These are phyloP conservation scores for Aspergillus ostianus DNA, from an alignment of 495 filamentous ascomycete genomes.

Conservation along the genomic window DNA sequence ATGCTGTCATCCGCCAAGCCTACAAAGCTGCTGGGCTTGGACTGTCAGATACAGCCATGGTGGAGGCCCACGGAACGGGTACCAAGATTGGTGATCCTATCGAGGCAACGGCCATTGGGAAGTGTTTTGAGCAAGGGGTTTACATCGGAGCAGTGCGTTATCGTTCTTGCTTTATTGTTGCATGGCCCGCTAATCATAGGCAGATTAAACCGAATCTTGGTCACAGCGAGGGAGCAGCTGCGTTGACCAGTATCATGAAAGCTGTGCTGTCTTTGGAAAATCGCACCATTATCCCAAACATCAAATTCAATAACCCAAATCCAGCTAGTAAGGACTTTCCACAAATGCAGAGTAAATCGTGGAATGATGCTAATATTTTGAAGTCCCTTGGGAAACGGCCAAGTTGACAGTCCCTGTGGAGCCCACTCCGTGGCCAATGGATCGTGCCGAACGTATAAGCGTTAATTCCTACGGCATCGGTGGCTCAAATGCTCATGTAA, in stretches of 20 bases:
- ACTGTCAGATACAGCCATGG: slow-evolving; percentile 18
- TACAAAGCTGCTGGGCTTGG: slow-evolving; percentile 27
- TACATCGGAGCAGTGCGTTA: slow-evolving; percentile 17
- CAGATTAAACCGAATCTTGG: slow-evolving; percentile 51
- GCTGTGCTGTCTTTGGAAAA: slow-evolving; percentile 52
- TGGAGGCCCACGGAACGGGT: slow-evolving; percentile 44
- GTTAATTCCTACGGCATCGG: background rate
- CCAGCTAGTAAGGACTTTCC: background rate
- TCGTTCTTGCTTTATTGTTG: background rate
- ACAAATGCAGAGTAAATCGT: background rate
- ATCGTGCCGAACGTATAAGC: background rate
- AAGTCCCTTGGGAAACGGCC: background rate
- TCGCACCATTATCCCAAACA: slow-evolving; percentile 48
- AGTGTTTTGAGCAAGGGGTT: slow-evolving; percentile 33
- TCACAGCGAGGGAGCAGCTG: slow-evolving; percentile 52
- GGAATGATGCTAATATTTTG: background rate
- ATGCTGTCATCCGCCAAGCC: slow-evolving; percentile 22
- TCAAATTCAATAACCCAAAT: slow-evolving; percentile 11
- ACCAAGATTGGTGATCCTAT: slow-evolving; percentile 37
- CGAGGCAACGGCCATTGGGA: slow-evolving; percentile 42
- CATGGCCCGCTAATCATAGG: background rate
- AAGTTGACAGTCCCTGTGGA: background rate
- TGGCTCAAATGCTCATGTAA: background rate
- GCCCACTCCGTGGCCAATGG: background rate
- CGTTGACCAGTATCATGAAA: slow-evolving; percentile 57